Evolutionary conservation across 257 asterid species (phyloP).

Genomic region (Thymus quinquecostatus): DNA sequence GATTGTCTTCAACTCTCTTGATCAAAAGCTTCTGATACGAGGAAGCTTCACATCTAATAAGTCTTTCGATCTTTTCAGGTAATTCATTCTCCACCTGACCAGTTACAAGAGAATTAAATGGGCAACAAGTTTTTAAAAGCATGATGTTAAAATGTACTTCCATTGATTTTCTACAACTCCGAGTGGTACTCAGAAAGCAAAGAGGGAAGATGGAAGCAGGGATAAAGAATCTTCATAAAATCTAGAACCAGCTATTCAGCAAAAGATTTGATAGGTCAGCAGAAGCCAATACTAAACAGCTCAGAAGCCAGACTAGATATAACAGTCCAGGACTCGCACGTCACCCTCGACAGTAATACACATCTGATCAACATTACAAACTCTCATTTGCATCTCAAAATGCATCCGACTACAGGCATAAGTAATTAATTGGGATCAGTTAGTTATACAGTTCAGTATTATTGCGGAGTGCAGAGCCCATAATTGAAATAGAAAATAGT

Average conservation of each 20-base stretch:
- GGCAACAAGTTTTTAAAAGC: constrained; percentile 29
- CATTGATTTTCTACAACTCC: constrained; percentile 23
- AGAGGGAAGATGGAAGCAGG: not conserved
- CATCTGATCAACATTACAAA: constrained; percentile 20
- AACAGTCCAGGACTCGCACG: constrained; percentile 12
- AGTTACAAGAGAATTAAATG: constrained; percentile 30
- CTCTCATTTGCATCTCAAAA: constrained; percentile 18
- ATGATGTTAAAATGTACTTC: constrained; percentile 11
- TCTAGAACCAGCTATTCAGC: constrained; percentile 15
- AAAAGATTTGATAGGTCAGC: constrained; percentile 24
- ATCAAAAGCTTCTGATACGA: constrained; percentile 91
- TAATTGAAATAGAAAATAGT: constrained; percentile 5
- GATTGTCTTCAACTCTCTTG: constrained; percentile 98
- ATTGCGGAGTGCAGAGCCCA: constrained; percentile 3
- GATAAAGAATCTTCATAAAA: not conserved
- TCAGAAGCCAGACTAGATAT: not conserved
- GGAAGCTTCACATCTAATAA: constrained; percentile 97
- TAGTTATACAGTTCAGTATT: constrained; percentile 1
- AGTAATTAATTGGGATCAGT: constrained; percentile 20
- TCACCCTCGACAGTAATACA: constrained; percentile 8
- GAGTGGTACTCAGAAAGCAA: constrained; percentile 3
- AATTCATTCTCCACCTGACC: constrained; percentile 85
- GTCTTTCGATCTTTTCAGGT: constrained; percentile 96
- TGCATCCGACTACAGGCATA: not conserved
- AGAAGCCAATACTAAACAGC: constrained; percentile 2